Evolutionary conservation across 768 basidiomycete genomes (phyloP).

Genomic region (Phaeotremella skinneri): DNA sequence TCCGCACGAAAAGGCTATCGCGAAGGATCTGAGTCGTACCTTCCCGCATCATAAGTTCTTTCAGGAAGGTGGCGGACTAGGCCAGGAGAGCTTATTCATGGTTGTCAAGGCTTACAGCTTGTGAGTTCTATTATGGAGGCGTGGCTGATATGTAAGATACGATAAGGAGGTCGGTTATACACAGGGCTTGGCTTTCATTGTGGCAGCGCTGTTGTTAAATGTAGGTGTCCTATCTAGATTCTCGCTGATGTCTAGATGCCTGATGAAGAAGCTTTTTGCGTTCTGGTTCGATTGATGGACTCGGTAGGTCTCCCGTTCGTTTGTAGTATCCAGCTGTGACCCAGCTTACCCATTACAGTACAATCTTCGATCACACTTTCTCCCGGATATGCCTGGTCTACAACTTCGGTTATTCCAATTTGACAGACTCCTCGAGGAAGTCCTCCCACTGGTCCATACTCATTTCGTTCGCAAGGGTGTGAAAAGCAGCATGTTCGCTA

Average conservation of each 20-base stretch:
- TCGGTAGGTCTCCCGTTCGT: slow-evolving; percentile 53
- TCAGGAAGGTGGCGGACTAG: slow-evolving; percentile 87
- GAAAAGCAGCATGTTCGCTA: slow-evolving; percentile 97
- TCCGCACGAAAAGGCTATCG: slow-evolving; percentile 89
- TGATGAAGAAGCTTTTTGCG: slow-evolving; percentile 96
- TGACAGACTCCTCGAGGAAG: slow-evolving; percentile 87
- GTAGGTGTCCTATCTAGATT: slow-evolving; percentile 55
- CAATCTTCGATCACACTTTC: slow-evolving; percentile 89
- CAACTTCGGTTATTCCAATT: slow-evolving; percentile 89
- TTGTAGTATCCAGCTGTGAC: not conserved
- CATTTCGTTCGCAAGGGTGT: slow-evolving; percentile 91
- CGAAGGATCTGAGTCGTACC: slow-evolving; percentile 88
- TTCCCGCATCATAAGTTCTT: slow-evolving; percentile 98
- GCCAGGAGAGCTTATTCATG: slow-evolving; percentile 96
- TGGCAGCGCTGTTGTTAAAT: slow-evolving; percentile 86
- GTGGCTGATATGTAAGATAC: slow-evolving; percentile 58
- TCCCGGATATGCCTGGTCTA: slow-evolving; percentile 98
- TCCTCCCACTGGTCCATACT: slow-evolving; percentile 85
- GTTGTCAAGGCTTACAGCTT: slow-evolving; percentile 96
- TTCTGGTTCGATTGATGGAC: slow-evolving; percentile 91
- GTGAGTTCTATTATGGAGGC: slow-evolving; percentile 54
- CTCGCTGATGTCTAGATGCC: slow-evolving; percentile 71
- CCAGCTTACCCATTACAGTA: slow-evolving; percentile 55
- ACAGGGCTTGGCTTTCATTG: slow-evolving; percentile 94
- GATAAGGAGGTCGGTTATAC: slow-evolving; percentile 95